These are phyloP conservation scores for Paspalum vaginatum DNA, from an alignment of 176 grass and related monocot species.

Conservation along the genomic window DNA sequence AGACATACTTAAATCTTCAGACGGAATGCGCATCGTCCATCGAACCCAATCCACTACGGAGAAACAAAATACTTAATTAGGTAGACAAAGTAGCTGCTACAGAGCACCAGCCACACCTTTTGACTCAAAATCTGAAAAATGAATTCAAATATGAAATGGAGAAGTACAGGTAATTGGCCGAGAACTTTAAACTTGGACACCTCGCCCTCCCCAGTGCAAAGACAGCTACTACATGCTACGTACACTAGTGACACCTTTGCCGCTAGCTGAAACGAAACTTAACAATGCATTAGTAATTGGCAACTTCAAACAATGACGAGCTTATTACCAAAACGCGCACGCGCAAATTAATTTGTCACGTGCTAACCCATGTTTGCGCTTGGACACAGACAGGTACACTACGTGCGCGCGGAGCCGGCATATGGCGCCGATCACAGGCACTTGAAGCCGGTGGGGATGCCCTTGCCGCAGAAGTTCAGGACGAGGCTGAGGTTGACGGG, in stretches of 20 bases:
- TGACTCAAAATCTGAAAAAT: not conserved
- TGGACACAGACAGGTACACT: not conserved
- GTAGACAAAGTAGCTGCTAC: not conserved
- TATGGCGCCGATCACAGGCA: conserved; percentile 30
- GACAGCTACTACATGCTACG: conserved; percentile 1
- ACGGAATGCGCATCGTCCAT: too few relatives aligned
- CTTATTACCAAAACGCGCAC: not conserved
- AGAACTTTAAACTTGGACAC: not conserved
- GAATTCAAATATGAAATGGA: conserved; percentile 11
- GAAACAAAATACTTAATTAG: not conserved
- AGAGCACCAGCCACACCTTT: not conserved
- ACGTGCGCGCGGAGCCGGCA: not conserved
- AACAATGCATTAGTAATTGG: too few relatives aligned
- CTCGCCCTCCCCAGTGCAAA: not conserved
- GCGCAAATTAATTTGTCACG: not conserved
- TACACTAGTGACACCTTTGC: not conserved
- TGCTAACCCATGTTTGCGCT: not conserved
- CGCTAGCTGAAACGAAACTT: too few relatives aligned
- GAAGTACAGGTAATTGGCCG: not conserved
- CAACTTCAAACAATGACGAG: too few relatives aligned
- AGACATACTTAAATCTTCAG: too few relatives aligned
- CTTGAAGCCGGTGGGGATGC: conserved; percentile 75
- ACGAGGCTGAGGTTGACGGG: conserved; percentile 83
- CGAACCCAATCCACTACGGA: not conserved
- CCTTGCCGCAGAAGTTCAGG: conserved; percentile 95